phyloP scores from a whole-genome alignment of 225 moss, liverwort and hornwort species.

The Bryum argenteum region DNA sequence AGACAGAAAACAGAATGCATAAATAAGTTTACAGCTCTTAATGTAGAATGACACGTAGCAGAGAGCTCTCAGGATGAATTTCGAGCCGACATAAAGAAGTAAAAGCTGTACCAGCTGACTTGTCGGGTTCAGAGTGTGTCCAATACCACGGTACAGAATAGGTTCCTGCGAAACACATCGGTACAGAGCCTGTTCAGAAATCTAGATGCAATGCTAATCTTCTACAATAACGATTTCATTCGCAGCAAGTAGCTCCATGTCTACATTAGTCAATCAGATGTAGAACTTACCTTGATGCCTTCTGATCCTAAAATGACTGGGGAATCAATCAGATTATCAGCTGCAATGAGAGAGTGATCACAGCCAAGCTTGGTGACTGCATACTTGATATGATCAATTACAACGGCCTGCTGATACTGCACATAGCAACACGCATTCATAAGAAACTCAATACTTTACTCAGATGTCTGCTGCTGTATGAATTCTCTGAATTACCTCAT shows the following conservation, averaged over 20 bases:
- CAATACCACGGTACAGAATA: slow-evolving; percentile 89
- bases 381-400: slow-evolving; percentile 86
- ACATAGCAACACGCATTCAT: slow-evolving; percentile 24
- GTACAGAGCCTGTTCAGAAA: slow-evolving; percentile 6
- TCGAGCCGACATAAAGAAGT: not conserved
- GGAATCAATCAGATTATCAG: slow-evolving; percentile 68
- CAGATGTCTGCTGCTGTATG: not conserved
- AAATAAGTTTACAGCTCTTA: slow-evolving; percentile 2
- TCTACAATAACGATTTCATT: not conserved
- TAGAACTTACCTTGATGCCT: slow-evolving; percentile 52
- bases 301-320: slow-evolving; percentile 71
- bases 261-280: slow-evolving; percentile 4
- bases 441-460: slow-evolving; percentile 14
- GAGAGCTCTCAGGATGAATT: not conserved
- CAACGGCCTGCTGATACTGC: slow-evolving; percentile 79
- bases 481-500: slow-evolving; percentile 53
- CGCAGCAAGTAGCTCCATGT: not conserved
- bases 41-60: too few relatives aligned
- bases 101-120: slow-evolving; percentile 73
- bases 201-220: not conserved
- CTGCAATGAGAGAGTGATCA: slow-evolving; percentile 88
- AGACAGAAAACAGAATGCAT: slow-evolving; percentile 2
- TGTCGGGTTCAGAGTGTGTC: slow-evolving; percentile 80
- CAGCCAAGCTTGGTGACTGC: slow-evolving; percentile 61
- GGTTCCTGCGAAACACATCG: slow-evolving; percentile 57